These are phyloP conservation scores for Calonectria pauciramosa DNA, from an alignment of 2,329 filamentous ascomycete genomes.

Conservation along the genomic window DNA sequence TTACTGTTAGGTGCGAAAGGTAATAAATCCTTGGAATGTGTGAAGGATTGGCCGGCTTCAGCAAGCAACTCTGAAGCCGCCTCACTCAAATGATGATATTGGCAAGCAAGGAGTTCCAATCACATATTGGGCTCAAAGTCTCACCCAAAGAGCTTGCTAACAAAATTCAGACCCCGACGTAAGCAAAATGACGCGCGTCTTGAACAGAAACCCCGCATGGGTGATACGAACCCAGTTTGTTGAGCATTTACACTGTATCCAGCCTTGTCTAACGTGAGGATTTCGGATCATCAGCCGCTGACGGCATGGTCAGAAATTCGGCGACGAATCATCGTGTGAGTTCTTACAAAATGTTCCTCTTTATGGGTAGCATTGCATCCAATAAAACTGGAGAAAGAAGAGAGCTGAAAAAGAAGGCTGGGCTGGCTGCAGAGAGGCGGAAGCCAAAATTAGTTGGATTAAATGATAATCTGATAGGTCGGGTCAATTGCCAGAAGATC, in stretches of 20 bases:
- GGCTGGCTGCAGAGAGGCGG: neutral
- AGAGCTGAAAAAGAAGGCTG: neutral
- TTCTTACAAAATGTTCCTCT: neutral
- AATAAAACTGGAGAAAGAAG: neutral
- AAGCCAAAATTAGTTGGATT: neutral
- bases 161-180: neutral
- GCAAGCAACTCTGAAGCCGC: no score
- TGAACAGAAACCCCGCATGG: neutral
- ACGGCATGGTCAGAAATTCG: neutral
- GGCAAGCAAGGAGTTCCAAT: neutral
- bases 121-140: neutral
- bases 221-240: neutral
- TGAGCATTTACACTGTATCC: neutral
- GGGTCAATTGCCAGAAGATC: neutral
- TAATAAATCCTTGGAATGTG: no score
- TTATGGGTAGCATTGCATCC: neutral
- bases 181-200: neutral
- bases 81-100: neutral
- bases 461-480: neutral
- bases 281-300: neutral
- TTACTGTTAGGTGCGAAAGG: no score
- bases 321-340: neutral
- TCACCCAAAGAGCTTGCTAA: neutral
- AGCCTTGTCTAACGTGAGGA: neutral
- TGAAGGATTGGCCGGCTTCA: no score